These are phyloP conservation scores for Physcomitrellopsis africana DNA, from an alignment of 225 moss, liverwort and hornwort species.

Conservation along the genomic window DNA sequence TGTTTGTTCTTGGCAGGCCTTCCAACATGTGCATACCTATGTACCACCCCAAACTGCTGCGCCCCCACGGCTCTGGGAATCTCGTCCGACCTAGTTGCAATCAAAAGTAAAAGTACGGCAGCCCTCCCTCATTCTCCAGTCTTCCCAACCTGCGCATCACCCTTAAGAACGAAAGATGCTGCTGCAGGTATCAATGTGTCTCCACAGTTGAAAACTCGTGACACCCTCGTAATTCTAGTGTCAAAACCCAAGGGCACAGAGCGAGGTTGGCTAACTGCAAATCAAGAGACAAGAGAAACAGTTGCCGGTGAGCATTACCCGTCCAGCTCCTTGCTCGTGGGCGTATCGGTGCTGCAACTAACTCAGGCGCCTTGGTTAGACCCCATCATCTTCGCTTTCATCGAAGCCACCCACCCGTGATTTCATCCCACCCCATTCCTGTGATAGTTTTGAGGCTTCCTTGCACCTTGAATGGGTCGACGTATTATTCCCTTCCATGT, in stretches of 20 bases:
- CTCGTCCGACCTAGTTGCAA: background rate
- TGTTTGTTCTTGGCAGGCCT: constrained; percentile 23
- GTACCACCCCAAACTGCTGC: constrained; percentile 28
- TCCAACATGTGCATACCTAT: constrained; percentile 29
- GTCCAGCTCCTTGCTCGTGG: background rate
- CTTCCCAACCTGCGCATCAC: constrained; percentile 12
- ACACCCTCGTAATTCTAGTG: too few species aligned
- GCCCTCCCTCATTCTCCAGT: background rate
- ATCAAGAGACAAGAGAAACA: background rate
- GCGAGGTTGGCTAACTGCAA: background rate
- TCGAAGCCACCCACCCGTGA: background rate
- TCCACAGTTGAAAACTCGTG: background rate
- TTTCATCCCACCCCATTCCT: too few species aligned
- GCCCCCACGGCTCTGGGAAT: constrained; percentile 14
- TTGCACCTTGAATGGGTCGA: background rate
- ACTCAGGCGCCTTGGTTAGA: background rate
- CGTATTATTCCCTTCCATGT: too few species aligned
- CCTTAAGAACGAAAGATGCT: background rate
- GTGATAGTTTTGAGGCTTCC: background rate
- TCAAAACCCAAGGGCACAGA: background rate
- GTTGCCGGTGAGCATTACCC: background rate
- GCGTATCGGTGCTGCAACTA: background rate
- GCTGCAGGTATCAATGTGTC: background rate
- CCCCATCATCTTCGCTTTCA: background rate
- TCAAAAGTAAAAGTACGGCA: constrained; percentile 2